phyloP scores from a whole-genome alignment of 2,329 filamentous ascomycete genomes.

The Fusarium liriodendri region DNA sequence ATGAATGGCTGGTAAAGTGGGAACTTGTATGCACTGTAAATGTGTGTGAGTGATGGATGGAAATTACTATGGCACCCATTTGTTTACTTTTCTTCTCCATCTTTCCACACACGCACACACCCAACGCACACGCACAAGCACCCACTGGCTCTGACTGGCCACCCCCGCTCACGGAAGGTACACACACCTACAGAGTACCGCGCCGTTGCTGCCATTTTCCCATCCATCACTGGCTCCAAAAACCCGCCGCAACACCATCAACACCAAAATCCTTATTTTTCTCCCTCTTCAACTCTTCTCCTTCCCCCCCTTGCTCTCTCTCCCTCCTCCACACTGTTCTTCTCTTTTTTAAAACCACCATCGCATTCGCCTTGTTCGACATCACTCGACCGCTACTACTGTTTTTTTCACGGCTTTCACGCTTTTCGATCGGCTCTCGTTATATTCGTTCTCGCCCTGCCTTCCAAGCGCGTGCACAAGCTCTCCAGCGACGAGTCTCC shows the following conservation, averaged over 20 bases:
- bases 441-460: neutral
- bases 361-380: slow-evolving; percentile 8
- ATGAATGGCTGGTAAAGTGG: slow-evolving; percentile 1
- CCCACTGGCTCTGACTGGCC: slow-evolving; percentile 6
- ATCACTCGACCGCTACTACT: slow-evolving; percentile 3
- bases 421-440: slow-evolving; percentile 15
- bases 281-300: slow-evolving; percentile 2
- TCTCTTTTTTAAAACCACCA: slow-evolving; percentile 11
- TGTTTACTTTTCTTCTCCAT: slow-evolving; percentile 41
- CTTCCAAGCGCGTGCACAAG: neutral
- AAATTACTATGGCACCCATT: slow-evolving; percentile 21
- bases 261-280: slow-evolving; percentile 28
- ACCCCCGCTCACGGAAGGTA: neutral
- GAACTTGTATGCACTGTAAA: neutral
- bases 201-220: slow-evolving; percentile 25
- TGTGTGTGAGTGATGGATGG: slow-evolving; percentile 16
- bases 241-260: slow-evolving; percentile 31
- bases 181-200: neutral
- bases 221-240: neutral
- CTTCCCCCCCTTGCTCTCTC: neutral
- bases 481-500: neutral
- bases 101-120: slow-evolving; percentile 7
- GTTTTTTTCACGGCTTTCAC: slow-evolving; percentile 7
- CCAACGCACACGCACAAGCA: slow-evolving; percentile 15
- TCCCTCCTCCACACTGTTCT: neutral